Conservation (phyloP, 805 yeast species). For the Yamadazyma philogaea region DNA sequence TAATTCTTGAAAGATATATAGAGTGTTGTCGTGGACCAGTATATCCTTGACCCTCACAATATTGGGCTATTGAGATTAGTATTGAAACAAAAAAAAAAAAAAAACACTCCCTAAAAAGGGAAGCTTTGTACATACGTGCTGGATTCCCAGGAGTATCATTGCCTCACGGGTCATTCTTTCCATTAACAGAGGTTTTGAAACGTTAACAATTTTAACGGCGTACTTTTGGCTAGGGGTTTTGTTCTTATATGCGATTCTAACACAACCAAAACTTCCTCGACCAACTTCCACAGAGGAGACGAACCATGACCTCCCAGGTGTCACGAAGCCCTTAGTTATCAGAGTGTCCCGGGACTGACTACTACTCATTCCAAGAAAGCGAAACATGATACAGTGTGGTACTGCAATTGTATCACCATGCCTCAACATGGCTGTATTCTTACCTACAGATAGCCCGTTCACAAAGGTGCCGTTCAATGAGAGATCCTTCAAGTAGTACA, state of each 20-base stretch:
- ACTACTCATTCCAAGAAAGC: neutral
- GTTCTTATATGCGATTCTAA: slow-evolving; percentile 31
- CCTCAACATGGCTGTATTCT: slow-evolving; percentile 27
- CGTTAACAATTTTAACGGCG: slow-evolving; percentile 48
- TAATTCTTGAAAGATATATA: slow-evolving; percentile 49
- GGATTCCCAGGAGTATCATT: slow-evolving; percentile 32
- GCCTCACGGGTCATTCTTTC: slow-evolving; percentile 33
- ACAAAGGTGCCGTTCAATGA: slow-evolving; percentile 52
- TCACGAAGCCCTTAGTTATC: neutral
- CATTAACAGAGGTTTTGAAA: neutral
- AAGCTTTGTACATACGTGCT: slow-evolving; percentile 28
- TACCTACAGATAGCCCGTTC: slow-evolving; percentile 32
- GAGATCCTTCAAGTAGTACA: slow-evolving; percentile 48
- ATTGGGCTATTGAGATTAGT: slow-evolving; percentile 34
- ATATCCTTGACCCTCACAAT: slow-evolving; percentile 46
- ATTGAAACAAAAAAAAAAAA: neutral
- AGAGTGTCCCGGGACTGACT: neutral
- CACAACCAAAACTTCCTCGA: slow-evolving; percentile 58
- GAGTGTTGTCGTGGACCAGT: slow-evolving; percentile 19
- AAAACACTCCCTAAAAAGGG: neutral
- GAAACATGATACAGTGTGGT: neutral
- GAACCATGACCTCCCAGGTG: neutral
- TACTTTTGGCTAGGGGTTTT: slow-evolving; percentile 22
- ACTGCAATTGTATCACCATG: slow-evolving; percentile 35
- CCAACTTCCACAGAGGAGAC: slow-evolving; percentile 45